A percentile compares a stretch with the other conserved stretches of the same genome.
These are phyloP conservation scores for Quercus parvula DNA, from an alignment of 306 rosid genomes.

Conservation along the genomic window DNA sequence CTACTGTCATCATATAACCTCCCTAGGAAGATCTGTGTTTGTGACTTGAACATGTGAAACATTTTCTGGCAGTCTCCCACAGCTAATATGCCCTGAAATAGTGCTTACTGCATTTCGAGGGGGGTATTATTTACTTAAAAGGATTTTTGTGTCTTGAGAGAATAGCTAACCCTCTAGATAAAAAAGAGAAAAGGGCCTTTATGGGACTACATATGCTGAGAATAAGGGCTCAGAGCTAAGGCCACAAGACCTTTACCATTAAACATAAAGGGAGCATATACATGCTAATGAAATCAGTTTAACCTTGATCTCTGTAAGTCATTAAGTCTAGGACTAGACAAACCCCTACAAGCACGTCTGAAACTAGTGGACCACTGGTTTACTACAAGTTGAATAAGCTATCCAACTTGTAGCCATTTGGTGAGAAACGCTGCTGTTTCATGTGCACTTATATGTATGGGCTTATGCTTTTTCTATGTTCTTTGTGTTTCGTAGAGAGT, in stretches of 20 bases:
- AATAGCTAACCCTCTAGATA: neutral
- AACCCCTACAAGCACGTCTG: neutral
- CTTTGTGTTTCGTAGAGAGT: too few relatives aligned
- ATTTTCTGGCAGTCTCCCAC: neutral
- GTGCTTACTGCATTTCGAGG: neutral
- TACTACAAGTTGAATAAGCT: neutral
- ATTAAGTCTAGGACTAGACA: neutral
- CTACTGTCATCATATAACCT: neutral
- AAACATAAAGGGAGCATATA: neutral
- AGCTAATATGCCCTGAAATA: neutral
- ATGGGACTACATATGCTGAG: neutral
- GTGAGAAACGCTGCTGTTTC: too few relatives aligned
- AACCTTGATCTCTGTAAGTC: neutral
- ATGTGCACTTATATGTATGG: too few relatives aligned
- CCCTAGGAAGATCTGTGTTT: neutral
- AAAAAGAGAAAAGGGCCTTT: neutral
- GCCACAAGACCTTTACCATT: neutral
- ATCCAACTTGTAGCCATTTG: neutral
- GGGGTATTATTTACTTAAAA: neutral
- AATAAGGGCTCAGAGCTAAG: neutral
- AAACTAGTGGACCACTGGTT: neutral
- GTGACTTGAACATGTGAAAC: neutral
- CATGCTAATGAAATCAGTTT: neutral
- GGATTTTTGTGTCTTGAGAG: neutral
- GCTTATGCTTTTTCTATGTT: too few relatives aligned